Evolutionary conservation across 2,329 filamentous ascomycete genomes (phyloP).

Genomic region (Pseudocercospora crystallina): DNA sequence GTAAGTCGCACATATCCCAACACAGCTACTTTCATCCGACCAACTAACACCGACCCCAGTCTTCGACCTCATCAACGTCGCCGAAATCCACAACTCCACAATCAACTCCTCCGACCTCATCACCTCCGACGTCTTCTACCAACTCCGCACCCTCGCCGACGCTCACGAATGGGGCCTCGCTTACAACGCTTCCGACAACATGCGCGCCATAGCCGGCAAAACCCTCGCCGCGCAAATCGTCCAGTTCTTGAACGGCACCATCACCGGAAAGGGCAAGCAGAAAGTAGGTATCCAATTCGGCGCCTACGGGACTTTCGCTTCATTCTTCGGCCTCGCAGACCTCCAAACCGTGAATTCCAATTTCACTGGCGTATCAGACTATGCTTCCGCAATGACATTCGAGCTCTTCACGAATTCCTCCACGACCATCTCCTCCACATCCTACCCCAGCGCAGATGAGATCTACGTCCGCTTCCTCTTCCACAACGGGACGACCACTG

Average conservation of each 20-base stretch:
- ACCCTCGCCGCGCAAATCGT: slow-evolving; percentile 50
- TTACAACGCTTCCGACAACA: slow-evolving; percentile 63
- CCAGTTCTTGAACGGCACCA: slow-evolving; percentile 45
- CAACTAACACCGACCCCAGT: slow-evolving; percentile 35
- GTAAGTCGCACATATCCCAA: slow-evolving; percentile 44
- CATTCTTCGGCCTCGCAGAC: slow-evolving; percentile 61
- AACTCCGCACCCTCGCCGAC: slow-evolving; percentile 73
- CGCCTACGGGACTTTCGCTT: slow-evolving; percentile 60
- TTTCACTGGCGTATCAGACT: slow-evolving; percentile 79
- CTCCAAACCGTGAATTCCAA: slow-evolving; percentile 52
- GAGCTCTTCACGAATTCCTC: slow-evolving; percentile 63
- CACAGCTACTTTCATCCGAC: not conserved
- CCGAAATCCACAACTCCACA: slow-evolving; percentile 60
- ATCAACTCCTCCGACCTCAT: slow-evolving; percentile 61
- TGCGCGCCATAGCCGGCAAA: slow-evolving; percentile 49
- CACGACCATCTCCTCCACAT: slow-evolving; percentile 42
- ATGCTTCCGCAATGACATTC: slow-evolving; percentile 78
- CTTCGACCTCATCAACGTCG: slow-evolving; percentile 64
- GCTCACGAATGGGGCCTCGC: slow-evolving; percentile 79
- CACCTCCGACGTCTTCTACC: slow-evolving; percentile 57
- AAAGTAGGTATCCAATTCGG: slow-evolving; percentile 59
- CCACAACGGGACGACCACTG: slow-evolving; percentile 59
- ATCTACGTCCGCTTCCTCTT: slow-evolving; percentile 62
- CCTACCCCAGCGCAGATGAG: slow-evolving; percentile 42
- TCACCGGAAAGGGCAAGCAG: slow-evolving; percentile 38